These are phyloP conservation scores for Carex sylvatica DNA, from an alignment of 202 grass and related monocot genomes.

Conservation along the genomic window DNA sequence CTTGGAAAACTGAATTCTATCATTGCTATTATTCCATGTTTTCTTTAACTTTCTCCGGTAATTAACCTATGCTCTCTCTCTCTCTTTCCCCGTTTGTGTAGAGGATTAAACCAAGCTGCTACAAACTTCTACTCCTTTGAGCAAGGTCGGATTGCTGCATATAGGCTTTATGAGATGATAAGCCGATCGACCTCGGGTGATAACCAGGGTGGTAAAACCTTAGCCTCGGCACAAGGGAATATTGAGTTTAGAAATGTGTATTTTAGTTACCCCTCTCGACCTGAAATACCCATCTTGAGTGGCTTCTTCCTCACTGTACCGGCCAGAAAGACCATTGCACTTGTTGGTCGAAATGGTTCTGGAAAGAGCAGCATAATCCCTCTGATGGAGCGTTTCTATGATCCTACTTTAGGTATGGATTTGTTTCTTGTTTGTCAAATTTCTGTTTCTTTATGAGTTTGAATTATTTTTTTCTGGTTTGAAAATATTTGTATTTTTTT, in stretches of 20 bases:
- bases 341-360: slow-evolving; percentile 97
- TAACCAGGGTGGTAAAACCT: slow-evolving; percentile 73
- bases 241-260: slow-evolving; percentile 99
- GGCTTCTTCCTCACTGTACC: slow-evolving; percentile 92
- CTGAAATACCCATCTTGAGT: slow-evolving; percentile 96
- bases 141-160: slow-evolving; percentile 96
- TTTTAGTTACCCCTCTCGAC: slow-evolving; percentile 95
- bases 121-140: slow-evolving; percentile 98
- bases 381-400: slow-evolving; percentile 99
- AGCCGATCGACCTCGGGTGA: slow-evolving; percentile 71
- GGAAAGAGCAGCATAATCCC: slow-evolving; percentile 99
- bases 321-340: slow-evolving; percentile 86
- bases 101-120: slow-evolving; percentile 96
- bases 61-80: slow-evolving; percentile 23
- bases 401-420: slow-evolving; percentile 86
- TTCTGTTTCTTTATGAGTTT: slow-evolving; percentile 26
- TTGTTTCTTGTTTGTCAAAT: not conserved
- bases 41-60: slow-evolving; percentile 24
- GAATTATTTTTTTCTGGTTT: slow-evolving; percentile 12
- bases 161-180: slow-evolving; percentile 97
- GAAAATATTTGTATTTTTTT: slow-evolving; percentile 20
- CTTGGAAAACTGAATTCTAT: not conserved
- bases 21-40: not conserved
- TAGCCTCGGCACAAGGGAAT: slow-evolving; percentile 78
- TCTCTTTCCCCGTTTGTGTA: slow-evolving; percentile 38